phyloP scores from a whole-genome alignment of 176 grass and related monocot genomes.

The Carex pumila region DNA sequence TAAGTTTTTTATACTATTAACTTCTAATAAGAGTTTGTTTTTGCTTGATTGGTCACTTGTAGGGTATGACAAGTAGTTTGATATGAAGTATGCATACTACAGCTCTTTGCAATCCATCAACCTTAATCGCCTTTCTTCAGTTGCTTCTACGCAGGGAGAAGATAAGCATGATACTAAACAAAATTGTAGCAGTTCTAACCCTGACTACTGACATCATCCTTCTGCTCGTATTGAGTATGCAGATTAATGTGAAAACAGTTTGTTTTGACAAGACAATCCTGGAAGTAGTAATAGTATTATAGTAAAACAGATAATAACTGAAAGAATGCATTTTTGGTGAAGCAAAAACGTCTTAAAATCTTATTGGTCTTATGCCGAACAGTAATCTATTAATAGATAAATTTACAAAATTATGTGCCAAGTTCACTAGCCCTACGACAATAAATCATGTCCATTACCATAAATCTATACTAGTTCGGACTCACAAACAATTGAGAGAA shows the following conservation, averaged over 20 bases:
- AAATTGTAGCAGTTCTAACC: not conserved
- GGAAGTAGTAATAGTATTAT: not conserved
- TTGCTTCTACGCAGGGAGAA: not conserved
- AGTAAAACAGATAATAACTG: not conserved
- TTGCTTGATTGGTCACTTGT: not conserved
- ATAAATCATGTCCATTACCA: not conserved
- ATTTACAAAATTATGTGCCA: not conserved
- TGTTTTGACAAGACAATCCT: not conserved
- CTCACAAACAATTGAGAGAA: not conserved
- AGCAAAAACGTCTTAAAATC: not conserved
- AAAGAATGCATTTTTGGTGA: not conserved
- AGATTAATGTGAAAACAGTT: not conserved
- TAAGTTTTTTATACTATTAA: not conserved
- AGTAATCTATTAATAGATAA: too few relatives aligned
- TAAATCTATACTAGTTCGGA: not conserved
- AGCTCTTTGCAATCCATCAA: constrained; percentile 60
- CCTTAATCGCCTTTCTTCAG: not conserved
- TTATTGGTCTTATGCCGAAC: too few relatives aligned
- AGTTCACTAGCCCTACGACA: not conserved
- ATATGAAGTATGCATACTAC: constrained; percentile 94
- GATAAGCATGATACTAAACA: not conserved
- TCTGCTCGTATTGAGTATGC: not conserved
- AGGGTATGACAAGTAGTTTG: constrained; percentile 98
- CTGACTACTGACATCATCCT: not conserved
- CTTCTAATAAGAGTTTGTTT: not conserved